Conservation (phyloP, 2,329 filamentous ascomycete genomes). For the Passalora sequoiae region DNA sequence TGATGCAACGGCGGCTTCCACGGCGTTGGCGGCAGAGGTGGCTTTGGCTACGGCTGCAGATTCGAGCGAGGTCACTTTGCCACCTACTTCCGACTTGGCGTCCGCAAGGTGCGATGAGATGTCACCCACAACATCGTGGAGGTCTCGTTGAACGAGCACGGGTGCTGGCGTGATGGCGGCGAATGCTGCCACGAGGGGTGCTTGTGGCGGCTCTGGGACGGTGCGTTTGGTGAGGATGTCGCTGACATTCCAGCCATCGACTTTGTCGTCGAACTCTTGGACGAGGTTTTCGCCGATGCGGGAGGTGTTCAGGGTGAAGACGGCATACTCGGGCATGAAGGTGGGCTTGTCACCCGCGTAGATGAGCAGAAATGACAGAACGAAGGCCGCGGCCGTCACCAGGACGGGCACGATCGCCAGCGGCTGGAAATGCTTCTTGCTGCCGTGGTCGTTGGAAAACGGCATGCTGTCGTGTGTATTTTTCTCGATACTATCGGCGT, state of each 20-base stretch:
- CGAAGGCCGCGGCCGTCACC: conserved; percentile 50
- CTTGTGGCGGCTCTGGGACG: conserved; percentile 9
- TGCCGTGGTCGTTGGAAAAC: background rate
- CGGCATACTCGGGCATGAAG: conserved; percentile 53
- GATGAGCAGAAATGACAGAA: conserved; percentile 56
- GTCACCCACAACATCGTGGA: conserved; percentile 29
- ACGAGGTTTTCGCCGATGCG: conserved; percentile 44
- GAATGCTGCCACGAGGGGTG: conserved; percentile 1
- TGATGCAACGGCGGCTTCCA: conserved; percentile 20
- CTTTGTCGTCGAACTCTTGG: conserved; percentile 27
- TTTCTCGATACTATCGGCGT: background rate
- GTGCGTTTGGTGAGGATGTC: conserved; percentile 18
- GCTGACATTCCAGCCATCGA: conserved; percentile 21
- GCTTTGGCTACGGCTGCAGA: conserved; percentile 23
- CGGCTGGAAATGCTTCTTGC: conserved; percentile 13
- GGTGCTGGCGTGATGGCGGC: conserved; percentile 9
- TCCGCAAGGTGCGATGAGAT: conserved; percentile 14
- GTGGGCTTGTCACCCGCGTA: conserved; percentile 55
- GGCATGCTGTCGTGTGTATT: background rate
- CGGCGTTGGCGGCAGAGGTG: conserved; percentile 18
- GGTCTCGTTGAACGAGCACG: conserved; percentile 18
- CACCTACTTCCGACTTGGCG: conserved; percentile 17
- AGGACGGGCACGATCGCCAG: conserved; percentile 26
- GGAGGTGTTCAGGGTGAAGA: conserved; percentile 57
- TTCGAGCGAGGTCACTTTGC: conserved; percentile 21